Conservation (phyloP, 163 green algal genomes). For the Picocystis sp. region DNA sequence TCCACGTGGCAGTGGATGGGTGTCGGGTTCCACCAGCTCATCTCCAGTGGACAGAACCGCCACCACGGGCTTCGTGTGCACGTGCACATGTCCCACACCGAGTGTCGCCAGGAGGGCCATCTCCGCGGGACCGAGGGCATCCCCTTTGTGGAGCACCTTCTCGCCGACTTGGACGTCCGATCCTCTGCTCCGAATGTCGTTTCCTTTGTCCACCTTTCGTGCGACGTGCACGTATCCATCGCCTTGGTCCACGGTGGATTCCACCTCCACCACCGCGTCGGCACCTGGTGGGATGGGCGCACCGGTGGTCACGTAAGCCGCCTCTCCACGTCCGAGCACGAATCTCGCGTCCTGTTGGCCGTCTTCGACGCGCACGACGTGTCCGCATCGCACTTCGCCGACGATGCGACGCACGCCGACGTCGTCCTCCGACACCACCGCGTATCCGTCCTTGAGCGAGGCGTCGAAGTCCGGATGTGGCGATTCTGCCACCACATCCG, state of each 20-base stretch:
- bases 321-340: slow-evolving; percentile 30
- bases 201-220: slow-evolving; percentile 27
- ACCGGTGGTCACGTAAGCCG: slow-evolving; percentile 79
- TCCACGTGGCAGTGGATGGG: slow-evolving; percentile 26
- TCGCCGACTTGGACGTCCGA: slow-evolving; percentile 28
- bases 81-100: slow-evolving; percentile 37
- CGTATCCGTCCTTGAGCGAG: slow-evolving; percentile 74
- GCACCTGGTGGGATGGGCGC: slow-evolving; percentile 19
- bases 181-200: slow-evolving; percentile 48
- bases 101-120: slow-evolving; percentile 62
- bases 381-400: too few relatives aligned
- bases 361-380: slow-evolving; percentile 10
- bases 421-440: slow-evolving; percentile 48
- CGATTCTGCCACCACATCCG: too few relatives aligned
- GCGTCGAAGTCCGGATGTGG: too few relatives aligned
- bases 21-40: slow-evolving; percentile 67
- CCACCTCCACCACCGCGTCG: slow-evolving; percentile 80
- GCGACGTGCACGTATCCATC: slow-evolving; percentile 2
- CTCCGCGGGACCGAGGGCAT: slow-evolving; percentile 39
- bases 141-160: slow-evolving; percentile 43
- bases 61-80: slow-evolving; percentile 16
- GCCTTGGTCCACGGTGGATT: slow-evolving; percentile 52
- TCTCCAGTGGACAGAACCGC: slow-evolving; percentile 69
- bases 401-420: slow-evolving; percentile 13
- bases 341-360: slow-evolving; percentile 26